Base-by-base conservation (phyloP, 2,329 filamentous ascomycete genomes). In the Fusarium concolor region DNA sequence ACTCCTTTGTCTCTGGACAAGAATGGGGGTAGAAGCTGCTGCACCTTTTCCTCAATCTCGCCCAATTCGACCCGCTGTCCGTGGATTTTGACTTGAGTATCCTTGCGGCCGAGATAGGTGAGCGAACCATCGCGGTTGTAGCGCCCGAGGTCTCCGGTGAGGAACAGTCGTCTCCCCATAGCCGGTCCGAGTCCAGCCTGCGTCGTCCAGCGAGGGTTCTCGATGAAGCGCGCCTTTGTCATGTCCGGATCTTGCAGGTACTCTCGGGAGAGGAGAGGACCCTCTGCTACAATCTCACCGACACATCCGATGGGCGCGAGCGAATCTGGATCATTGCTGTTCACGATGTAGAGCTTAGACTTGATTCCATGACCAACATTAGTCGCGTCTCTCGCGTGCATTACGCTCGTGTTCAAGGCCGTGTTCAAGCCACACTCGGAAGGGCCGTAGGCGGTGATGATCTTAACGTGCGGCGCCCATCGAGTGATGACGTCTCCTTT, bases 1-100 rank as follows among this genome's bases (percentile, higher is more conserved):
- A 52, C 49, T 42, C 37, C 49, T 41, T 52, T 52, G 49, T 42
- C 49, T 52, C 38, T 42, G 49, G 49, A 52, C 38, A 52, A 52
- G 49, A 52, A 52, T 42, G 49, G 49, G 37, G 49, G 49, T 42
- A 52, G 49, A 42, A 52, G 49, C 28, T 52, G 49, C 49, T 52
- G 49, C 28, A 52, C 49, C 37, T 52, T 52, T 42, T 52, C 49
- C 37, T 39, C 37, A 39, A 39, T 39, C n/a, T 39, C 37, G 37
- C 37, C 37, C 37, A 39, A 39, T 39, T 39, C 37, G 37, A 39
- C 37, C 37, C 37, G 37, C 37, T 39, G 37, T 39, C 37, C 37
- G 37, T 39, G 37, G 37, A 39, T 28, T 28, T 28, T 20, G 37
- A 17, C 37, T 28, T n/a, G n/a, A n/a, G n/a, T n/a, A n/a, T n/a